phyloP scores from a whole-genome alignment of 2,329 filamentous ascomycete species.

The Hymenoscyphus repandus region DNA sequence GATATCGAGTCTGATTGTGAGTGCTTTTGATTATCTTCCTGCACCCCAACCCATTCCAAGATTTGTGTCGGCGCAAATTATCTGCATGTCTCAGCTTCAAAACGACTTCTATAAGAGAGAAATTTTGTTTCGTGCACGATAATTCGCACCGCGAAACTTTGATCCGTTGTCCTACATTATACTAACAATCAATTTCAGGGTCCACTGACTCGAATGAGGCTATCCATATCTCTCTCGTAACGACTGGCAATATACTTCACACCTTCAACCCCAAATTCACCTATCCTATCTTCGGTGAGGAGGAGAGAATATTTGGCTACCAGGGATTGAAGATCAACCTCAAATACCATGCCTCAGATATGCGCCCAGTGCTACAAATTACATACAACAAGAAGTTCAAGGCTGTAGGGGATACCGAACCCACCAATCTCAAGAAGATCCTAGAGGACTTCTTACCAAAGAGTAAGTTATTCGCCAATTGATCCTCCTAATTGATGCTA shows the following conservation, averaged over 20 bases:
- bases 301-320: slow-evolving; percentile 88
- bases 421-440: slow-evolving; percentile 62
- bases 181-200: slow-evolving; percentile 19
- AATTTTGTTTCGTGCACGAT: too few relatives aligned
- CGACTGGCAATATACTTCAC: slow-evolving; percentile 51
- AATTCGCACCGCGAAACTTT: too few relatives aligned
- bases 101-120: slow-evolving; percentile 4
- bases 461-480: slow-evolving; percentile 38
- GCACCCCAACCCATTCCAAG: background rate
- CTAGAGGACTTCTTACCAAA: slow-evolving; percentile 56
- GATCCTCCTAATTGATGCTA: background rate
- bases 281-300: slow-evolving; percentile 89
- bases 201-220: slow-evolving; percentile 42
- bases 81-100: slow-evolving; percentile 2
- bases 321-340: slow-evolving; percentile 72
- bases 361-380: slow-evolving; percentile 71
- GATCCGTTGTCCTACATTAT: too few relatives aligned
- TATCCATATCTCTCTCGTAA: slow-evolving; percentile 54
- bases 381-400: slow-evolving; percentile 68
- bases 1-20: slow-evolving; percentile 22
- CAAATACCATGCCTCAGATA: slow-evolving; percentile 61
- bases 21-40: slow-evolving; percentile 5
- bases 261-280: slow-evolving; percentile 83
- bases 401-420: slow-evolving; percentile 59
- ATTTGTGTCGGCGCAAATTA: slow-evolving; percentile 13